Evolutionary conservation across 768 basidiomycete genomes (phyloP), one percentile per base, ranked within the genome.

Genomic region (Stropharia rugosoannulata): DNA sequence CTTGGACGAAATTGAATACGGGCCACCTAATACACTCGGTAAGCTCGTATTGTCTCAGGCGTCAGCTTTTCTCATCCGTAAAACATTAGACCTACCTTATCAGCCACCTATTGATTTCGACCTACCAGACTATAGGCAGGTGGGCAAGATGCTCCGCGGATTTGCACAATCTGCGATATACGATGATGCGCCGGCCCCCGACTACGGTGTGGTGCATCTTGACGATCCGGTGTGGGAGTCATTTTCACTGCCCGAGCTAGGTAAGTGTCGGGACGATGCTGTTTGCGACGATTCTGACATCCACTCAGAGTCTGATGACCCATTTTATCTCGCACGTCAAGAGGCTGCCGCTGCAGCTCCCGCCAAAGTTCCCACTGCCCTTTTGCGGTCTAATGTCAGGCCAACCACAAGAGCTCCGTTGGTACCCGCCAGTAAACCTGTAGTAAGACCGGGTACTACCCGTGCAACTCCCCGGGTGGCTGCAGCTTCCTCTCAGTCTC

Each of bases 1-100:
- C 60, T 65, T 68, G 46, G 80, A 79, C 50, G 80, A 82, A 56
- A 67, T 82, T 42, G 81, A 83, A 60, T 82, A 80, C 59, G 76
- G 78, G 73, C 68, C 80, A 12, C 81, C 81, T 2, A 81, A 80
- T 60, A 75, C 72, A 7, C 61, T 74, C 16, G 66, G 78, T 75
- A 56, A 45, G 71, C 60, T 10, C 29, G 11, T 40, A 11, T 3
- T 46, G 10, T 39, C n/a, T 8, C n/a, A 51, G 4, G 5, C 15
- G 36, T 38, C 56, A 4, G 15, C 15, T 39, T 40, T n/a, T 35
- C 32, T n/a, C 11, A 45, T 13, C 42, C 22, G 7, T 4, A 4
- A 9, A 2, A 37, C n/a, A 7, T 11, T 49, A 80, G 80, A 80
- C 52, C 61, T 77, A 4, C 69, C 73, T 1, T 80, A 76, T 45